Evolutionary conservation across 2,329 filamentous ascomycete genomes (phyloP).

Genomic region (Verticillium dahliae): DNA sequence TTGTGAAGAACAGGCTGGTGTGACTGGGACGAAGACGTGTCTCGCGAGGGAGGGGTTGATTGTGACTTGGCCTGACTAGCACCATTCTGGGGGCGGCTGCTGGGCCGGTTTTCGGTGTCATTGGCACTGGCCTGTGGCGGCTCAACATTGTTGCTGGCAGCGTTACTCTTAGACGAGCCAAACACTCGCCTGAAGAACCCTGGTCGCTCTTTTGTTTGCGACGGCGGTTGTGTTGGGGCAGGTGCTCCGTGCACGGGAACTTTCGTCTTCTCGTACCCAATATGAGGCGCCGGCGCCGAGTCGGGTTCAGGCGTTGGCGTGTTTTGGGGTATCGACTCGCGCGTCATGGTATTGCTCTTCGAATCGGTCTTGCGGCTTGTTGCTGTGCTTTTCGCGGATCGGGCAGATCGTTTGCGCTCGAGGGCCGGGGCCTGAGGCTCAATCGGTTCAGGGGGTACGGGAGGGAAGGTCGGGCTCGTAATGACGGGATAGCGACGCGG

Average conservation of each 20-base stretch:
- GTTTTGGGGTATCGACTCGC: slow-evolving; percentile 19
- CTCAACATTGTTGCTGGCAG: slow-evolving; percentile 12
- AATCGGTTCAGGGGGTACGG: slow-evolving; percentile 22
- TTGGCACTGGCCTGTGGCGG: neutral
- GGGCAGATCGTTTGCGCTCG: slow-evolving; percentile 5
- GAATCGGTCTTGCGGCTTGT: slow-evolving; percentile 3
- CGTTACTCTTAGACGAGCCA: slow-evolving; percentile 57
- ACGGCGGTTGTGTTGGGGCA: slow-evolving; percentile 41
- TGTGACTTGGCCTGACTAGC: slow-evolving; percentile 40
- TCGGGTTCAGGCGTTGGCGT: slow-evolving; percentile 38
- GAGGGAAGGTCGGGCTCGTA: slow-evolving; percentile 10
- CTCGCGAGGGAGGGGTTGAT: slow-evolving; percentile 43
- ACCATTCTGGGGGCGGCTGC: slow-evolving; percentile 33
- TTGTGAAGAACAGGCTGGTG: slow-evolving; percentile 61
- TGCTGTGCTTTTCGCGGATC: slow-evolving; percentile 4
- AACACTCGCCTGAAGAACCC: slow-evolving; percentile 95
- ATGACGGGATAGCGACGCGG: slow-evolving; percentile 46
- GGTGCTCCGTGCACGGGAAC: slow-evolving; percentile 41
- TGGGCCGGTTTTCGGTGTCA: slow-evolving; percentile 28
- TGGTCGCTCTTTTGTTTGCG: slow-evolving; percentile 58
- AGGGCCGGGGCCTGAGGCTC: slow-evolving; percentile 1
- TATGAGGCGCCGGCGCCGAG: slow-evolving; percentile 50
- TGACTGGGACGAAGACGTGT: slow-evolving; percentile 34
- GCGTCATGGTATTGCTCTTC: slow-evolving; percentile 1
- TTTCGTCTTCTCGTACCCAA: slow-evolving; percentile 54